Percentiles rank a stretch among this genome's conserved stretches.
Evolutionary conservation across 2,329 filamentous ascomycete species (phyloP).

Genomic region (Rosellinia necatrix): DNA sequence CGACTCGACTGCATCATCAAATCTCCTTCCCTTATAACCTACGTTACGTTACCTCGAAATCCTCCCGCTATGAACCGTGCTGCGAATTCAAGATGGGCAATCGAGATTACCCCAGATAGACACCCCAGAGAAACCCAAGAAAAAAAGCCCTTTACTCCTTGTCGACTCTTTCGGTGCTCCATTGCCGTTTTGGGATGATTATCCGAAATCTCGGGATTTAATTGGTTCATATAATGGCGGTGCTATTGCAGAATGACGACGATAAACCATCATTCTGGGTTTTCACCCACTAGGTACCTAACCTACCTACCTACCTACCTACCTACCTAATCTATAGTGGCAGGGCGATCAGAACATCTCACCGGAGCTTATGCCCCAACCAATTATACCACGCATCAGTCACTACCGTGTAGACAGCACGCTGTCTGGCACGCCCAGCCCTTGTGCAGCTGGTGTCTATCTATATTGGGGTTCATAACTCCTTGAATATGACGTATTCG

Average conservation of each 20-base stretch:
- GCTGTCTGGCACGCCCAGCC: no score
- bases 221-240: conserved; percentile 15
- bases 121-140: no score
- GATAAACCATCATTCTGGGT: conserved; percentile 4
- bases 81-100: background rate
- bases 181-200: conserved; percentile 20
- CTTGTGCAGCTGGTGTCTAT: no score
- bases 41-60: no score
- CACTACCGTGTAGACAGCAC: no score
- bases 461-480: no score
- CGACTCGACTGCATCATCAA: conserved; percentile 21
- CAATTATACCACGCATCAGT: conserved; percentile 11
- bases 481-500: background rate
- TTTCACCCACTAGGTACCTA: conserved; percentile 2
- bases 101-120: conserved; percentile 9
- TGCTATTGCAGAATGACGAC: conserved; percentile 22
- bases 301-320: no score
- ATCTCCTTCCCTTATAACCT: background rate
- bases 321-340: no score
- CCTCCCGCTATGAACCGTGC: no score
- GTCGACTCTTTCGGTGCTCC: conserved; percentile 3
- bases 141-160: background rate
- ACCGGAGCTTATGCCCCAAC: conserved; percentile 15
- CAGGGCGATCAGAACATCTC: no score
- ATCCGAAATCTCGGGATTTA: background rate